Base-by-base conservation (phyloP, 225 moss, liverwort and hornwort genomes). In the Pseudoscleropodium purum region DNA sequence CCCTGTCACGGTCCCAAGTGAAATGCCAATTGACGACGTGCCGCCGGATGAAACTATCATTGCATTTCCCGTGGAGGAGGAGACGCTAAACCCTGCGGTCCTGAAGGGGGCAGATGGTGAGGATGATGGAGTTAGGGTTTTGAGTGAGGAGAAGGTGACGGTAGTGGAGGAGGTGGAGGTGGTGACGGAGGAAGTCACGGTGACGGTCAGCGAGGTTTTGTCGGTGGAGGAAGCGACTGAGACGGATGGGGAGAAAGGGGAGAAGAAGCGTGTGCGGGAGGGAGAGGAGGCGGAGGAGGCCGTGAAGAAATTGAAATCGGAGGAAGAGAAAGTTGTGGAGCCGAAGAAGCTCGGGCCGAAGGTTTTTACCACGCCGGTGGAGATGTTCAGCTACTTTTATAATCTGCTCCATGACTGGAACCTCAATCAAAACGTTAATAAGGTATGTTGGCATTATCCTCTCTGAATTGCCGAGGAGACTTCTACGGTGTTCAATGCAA, bases 381-480 rank as follows among this genome's bases (percentile, higher is more conserved):
- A 97, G 66, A 94, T 97, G 96, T 97, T 99, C 45, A 94, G 94
- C n/a, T 99, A 99, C 90, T 96, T 97, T 68, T 99, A 99, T 81
- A 95, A 99, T 72, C 87, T 99, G 73, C 92, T 99, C 5, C 99
- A 99, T 76, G 93, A 88, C 13, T 99, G 99, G 99, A 93, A 91
- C 76, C 29, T 95, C 29, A 95, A 99, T 80, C 92, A 93, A 63
- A 93, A 96, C 86, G 36, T 96, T 13, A 99, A 97, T 66, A 96
- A 95, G 97, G 97, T 97, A 60, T 20, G 90, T n/a, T 41, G 23
- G 18, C 61, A 85, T 54, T 43, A 30, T 76, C 21, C 23, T 52
- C 69, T 57, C 13, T 30, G 43, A 52, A 34, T 72, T 77, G 10
- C 27, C 16, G 31, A 7, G 29, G 26, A 51, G 39, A 9, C 59